Base-by-base conservation (phyloP, 148 eudicot species). In the Persicaria tinctoria region DNA sequence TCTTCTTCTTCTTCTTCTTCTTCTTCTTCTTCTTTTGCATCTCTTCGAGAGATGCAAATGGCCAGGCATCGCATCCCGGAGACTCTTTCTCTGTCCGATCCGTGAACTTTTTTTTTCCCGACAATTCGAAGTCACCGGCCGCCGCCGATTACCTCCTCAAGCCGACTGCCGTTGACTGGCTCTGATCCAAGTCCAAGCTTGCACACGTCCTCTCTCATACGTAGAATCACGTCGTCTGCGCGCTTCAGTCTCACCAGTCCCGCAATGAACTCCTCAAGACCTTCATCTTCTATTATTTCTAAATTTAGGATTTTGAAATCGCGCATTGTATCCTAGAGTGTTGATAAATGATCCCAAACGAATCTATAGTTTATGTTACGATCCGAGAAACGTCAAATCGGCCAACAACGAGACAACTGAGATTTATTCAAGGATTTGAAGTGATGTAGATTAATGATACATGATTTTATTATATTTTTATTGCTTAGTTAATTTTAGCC, bases 91-190 rank as follows among this genome's bases (percentile, higher is more conserved):
- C 73, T 14, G 87, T 93, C 86, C 86, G 97, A 13, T 84, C 84
- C 4, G 77, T 81, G 2, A 75, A 80, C 11, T 93, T 86, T 78
- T 78, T 80, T 93, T 47, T 45, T n/a, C n/a, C 83, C 9, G 85
- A 84, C 64, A 93, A 89, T 80, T 57, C 56, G 5, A 93, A 93
- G 73, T 75, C 76, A 16, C 88, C 93, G 0, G 81, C 88, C 73
- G 92, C 91, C 74, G 93, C 85, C 7, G 80, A 81, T 9, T 91
- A 87, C 75, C 85, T 93, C n/a, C 76, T 91, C 2, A 76, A 83
- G 13, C 95, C 98, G 0, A 91, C 97, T 57, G 98, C 87, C 50
- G 88, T 93, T 44, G 98, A 93, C 77, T 93, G 95, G 98, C 88
- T 93, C 48, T 73, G 89, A 53, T 87, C 91, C 17, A 50, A 75